A percentile compares a stretch with the other conserved stretches of the same genome.
These are phyloP conservation scores for Sclerospora graminicola DNA, from an alignment of 352 stramenopile genomes.

Conservation along the genomic window DNA sequence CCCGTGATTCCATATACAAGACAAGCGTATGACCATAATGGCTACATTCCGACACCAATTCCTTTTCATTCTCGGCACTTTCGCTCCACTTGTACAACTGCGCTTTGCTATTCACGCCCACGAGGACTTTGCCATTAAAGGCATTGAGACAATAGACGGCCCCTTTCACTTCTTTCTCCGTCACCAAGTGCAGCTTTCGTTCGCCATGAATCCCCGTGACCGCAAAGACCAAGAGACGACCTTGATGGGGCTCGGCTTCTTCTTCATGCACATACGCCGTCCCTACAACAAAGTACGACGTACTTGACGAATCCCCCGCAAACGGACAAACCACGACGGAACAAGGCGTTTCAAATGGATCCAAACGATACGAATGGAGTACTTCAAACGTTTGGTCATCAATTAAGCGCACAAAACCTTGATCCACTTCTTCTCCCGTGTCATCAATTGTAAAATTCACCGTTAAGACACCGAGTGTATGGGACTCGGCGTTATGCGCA, in stretches of 20 bases:
- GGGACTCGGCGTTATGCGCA: slow-evolving; percentile 68
- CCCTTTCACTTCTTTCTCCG: slow-evolving; percentile 91
- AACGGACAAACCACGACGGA: slow-evolving; percentile 78
- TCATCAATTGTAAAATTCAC: slow-evolving; percentile 77
- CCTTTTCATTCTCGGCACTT: slow-evolving; percentile 83
- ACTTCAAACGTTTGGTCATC: slow-evolving; percentile 96
- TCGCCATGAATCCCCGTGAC: slow-evolving; percentile 71
- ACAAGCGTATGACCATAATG: slow-evolving; percentile 94
- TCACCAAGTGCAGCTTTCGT: slow-evolving; percentile 82
- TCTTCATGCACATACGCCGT: slow-evolving; percentile 91
- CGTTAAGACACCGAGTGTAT: slow-evolving; percentile 77
- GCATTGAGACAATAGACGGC: slow-evolving; percentile 92
- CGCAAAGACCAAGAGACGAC: slow-evolving; percentile 91
- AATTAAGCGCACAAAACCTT: slow-evolving; percentile 90
- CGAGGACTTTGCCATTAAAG: slow-evolving; percentile 91
- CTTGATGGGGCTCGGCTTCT: slow-evolving; percentile 92
- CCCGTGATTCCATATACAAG: slow-evolving; percentile 90
- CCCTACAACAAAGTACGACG: slow-evolving; percentile 78
- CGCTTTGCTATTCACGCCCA: slow-evolving; percentile 92
- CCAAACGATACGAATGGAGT: slow-evolving; percentile 76
- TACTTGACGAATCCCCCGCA: slow-evolving; percentile 56
- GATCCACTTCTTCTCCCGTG: slow-evolving; percentile 76
- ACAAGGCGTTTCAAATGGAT: slow-evolving; percentile 83
- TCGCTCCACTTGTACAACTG: slow-evolving; percentile 89
- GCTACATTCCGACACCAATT: slow-evolving; percentile 86